These are phyloP conservation scores for Talaromyces sp. DNA, from an alignment of 2,329 filamentous ascomycete species.

Conservation along the genomic window DNA sequence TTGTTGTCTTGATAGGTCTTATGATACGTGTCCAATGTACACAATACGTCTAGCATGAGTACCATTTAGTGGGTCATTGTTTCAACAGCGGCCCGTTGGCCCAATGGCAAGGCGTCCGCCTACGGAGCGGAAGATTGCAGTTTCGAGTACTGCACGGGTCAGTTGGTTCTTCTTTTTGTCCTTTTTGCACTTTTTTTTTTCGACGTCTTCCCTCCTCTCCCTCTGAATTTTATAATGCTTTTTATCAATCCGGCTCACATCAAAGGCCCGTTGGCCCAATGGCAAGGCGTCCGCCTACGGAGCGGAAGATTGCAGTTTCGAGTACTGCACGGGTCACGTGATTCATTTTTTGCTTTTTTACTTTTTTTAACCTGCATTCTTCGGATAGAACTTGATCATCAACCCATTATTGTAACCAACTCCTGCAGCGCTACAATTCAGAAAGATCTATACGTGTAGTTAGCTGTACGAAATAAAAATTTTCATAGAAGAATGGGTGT, in stretches of 20 bases:
- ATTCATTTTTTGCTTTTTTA: not conserved
- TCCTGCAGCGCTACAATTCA: not conserved
- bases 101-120: conserved; percentile 15
- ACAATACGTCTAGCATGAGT: not conserved
- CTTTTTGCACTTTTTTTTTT: not conserved
- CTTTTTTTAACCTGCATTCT: not conserved
- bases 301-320: conserved; percentile 12
- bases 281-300: conserved; percentile 16
- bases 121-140: conserved; percentile 15
- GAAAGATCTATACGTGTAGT: too few species aligned
- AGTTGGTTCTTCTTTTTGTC: not conserved
- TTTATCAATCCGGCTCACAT: not conserved
- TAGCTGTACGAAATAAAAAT: too few species aligned
- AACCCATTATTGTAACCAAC: too few species aligned
- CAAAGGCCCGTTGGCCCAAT: conserved; percentile 13
- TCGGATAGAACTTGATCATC: not conserved
- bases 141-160: conserved; percentile 9
- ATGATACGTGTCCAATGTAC: not conserved
- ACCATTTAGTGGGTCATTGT: not conserved
- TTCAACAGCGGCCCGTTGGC: conserved; percentile 5
- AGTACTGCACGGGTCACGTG: conserved; percentile 6
- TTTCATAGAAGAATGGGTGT: not conserved
- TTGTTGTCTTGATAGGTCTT: too few species aligned
- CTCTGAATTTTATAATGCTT: not conserved
- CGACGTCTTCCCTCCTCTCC: not conserved